Evolutionary conservation across 805 yeast species (phyloP), one percentile per base, ranked within the genome.

Genomic region (Barnettozyma californica): DNA sequence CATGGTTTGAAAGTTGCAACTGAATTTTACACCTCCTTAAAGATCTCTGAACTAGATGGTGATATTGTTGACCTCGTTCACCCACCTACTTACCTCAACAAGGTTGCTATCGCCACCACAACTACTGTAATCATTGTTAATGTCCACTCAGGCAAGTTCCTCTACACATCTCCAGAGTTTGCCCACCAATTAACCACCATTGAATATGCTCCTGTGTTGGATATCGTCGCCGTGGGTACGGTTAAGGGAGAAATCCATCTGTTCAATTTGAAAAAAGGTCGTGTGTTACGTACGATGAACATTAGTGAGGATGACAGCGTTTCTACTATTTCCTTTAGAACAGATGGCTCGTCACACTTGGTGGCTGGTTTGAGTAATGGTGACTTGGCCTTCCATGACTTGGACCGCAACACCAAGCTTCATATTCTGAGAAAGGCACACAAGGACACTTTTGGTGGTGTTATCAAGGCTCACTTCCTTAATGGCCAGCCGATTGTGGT

Each of bases 401-500:
- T 94, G 56, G 80, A 82, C 51, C 76, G 78, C 53, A 78, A 79
- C 49, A 60, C 90, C 3, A 76, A 96, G 53, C 81, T 91, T 23
- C 97, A 91, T 59, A 71, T 84, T 5, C 68, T 90, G 52, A 75
- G 87, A 56, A 74, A 75, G 46, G 84, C 89, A 10, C 97, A 92
- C 62, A 75, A 74, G 46, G 92, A 84, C 57, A 56, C 74, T 1
- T 75, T 74, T 49, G 96, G 96, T 20, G 96, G 97, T 56, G 81
- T 90, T 13, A 71, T 89, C 5, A 79, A 77, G 45, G 87, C 80
- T 5, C 72, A 77, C 41, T 94, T 89, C 64, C 70, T 94, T 48
- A 84, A 87, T 56, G 97, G 97, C 3, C 98, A 92, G 68, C 91
- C 99, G 0, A 83, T 95, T 19, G 70, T 90, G 16, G 84, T 94